Evolutionary conservation across 2,329 filamentous ascomycete species (phyloP).

Genomic region (Ophiocordyceps polyrhachis-furcata): DNA sequence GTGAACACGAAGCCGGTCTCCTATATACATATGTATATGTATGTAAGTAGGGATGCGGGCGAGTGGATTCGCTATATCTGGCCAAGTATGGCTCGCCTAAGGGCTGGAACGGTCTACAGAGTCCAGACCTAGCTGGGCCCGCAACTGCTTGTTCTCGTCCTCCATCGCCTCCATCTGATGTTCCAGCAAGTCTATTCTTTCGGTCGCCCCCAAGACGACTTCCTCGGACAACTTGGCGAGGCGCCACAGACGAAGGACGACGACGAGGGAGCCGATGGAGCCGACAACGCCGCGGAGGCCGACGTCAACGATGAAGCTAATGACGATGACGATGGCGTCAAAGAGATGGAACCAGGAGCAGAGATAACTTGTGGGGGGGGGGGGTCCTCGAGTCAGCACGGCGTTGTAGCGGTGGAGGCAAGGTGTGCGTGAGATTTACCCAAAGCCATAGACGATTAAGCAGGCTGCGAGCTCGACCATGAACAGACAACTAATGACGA

Average conservation of each 20-base stretch:
- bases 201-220: constrained; percentile 40
- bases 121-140: constrained; percentile 5
- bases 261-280: constrained; percentile 46
- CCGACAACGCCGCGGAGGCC: constrained; percentile 38
- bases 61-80: not conserved
- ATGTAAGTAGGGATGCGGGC: not conserved
- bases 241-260: constrained; percentile 48
- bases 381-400: not conserved
- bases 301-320: constrained; percentile 43
- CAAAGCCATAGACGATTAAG: constrained; percentile 40
- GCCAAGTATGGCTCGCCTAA: not conserved
- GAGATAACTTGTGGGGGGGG: constrained; percentile 27
- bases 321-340: constrained; percentile 42
- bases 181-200: constrained; percentile 40
- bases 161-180: constrained; percentile 31
- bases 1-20: too few species aligned
- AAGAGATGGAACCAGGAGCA: constrained; percentile 41
- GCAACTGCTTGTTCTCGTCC: constrained; percentile 20
- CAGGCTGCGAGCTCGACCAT: constrained; percentile 40
- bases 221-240: constrained; percentile 56
- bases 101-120: constrained; percentile 4
- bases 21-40: too few species aligned
- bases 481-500: constrained; percentile 46
- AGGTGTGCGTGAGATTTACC: constrained; percentile 23
- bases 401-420: too few species aligned